Percentiles rank a stretch among this genome's conserved stretches.
phyloP scores from a whole-genome alignment of 768 basidiomycete genomes.

The Cyathus striatus region DNA sequence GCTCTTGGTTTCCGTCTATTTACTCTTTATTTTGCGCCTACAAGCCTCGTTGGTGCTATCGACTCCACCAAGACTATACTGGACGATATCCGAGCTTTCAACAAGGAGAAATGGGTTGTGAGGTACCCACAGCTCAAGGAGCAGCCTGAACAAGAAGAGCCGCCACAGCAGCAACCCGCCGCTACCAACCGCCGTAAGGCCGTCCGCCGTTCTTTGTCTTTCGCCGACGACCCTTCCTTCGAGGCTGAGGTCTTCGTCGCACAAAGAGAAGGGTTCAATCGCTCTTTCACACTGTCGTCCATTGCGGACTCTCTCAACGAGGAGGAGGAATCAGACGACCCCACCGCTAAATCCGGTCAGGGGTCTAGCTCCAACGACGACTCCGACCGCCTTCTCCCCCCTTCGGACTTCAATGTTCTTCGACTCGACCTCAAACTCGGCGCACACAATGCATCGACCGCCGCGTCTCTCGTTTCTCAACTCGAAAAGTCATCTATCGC shows the following conservation, averaged over 20 bases:
- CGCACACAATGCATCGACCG: slow-evolving; percentile 57
- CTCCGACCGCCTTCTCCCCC: slow-evolving; percentile 31
- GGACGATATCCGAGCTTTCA: slow-evolving; percentile 70
- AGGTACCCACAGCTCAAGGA: slow-evolving; percentile 77
- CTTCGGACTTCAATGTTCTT: slow-evolving; percentile 78
- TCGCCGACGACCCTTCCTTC: slow-evolving; percentile 75
- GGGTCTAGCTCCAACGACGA: too few species aligned
- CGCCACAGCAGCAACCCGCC: slow-evolving; percentile 18
- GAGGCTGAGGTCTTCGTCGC: slow-evolving; percentile 63
- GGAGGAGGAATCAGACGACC: slow-evolving; percentile 19
- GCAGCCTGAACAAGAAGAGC: slow-evolving; percentile 23
- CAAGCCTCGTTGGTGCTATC: slow-evolving; percentile 73
- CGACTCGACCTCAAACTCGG: slow-evolving; percentile 93
- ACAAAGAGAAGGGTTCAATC: slow-evolving; percentile 42
- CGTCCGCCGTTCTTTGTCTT: slow-evolving; percentile 68
- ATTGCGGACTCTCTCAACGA: slow-evolving; percentile 40
- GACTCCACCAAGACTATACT: slow-evolving; percentile 67
- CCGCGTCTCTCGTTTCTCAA: slow-evolving; percentile 76
- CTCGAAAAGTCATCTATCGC: slow-evolving; percentile 93
- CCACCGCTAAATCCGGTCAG: slow-evolving; percentile 23
- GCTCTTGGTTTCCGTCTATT: neutral
- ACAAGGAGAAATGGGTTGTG: slow-evolving; percentile 82
- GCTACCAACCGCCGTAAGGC: slow-evolving; percentile 27
- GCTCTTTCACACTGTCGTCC: slow-evolving; percentile 55
- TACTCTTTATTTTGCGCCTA: slow-evolving; percentile 5